phyloP scores from a whole-genome alignment of 148 eudicot species.

The Cornus controversa region DNA sequence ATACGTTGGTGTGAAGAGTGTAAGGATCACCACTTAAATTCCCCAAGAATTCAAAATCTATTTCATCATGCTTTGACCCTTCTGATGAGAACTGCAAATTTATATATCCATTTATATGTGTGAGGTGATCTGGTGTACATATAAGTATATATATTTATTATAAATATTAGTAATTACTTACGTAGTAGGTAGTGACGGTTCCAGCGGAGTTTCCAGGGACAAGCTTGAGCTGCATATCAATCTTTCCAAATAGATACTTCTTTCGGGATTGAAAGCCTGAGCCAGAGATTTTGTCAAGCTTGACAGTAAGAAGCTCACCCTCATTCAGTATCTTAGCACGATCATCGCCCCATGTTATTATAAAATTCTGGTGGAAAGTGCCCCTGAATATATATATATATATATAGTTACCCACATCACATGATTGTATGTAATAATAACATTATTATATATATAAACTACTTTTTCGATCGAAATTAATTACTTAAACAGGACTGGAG shows the following conservation, averaged over 20 bases:
- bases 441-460: no score
- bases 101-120: no score
- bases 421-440: no score
- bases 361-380: conserved; percentile 12
- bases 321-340: conserved; percentile 15
- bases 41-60: not conserved
- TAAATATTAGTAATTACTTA: not conserved
- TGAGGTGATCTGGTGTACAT: no score
- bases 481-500: no score
- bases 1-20: not conserved
- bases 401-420: no score
- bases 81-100: not conserved
- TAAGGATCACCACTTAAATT: not conserved
- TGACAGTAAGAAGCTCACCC: conserved; percentile 5
- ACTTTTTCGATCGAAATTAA: no score
- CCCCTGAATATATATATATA: not conserved
- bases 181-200: conserved; percentile 37
- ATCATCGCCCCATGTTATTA: conserved; percentile 28
- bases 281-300: conserved; percentile 12
- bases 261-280: conserved; percentile 30
- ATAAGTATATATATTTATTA: no score
- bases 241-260: conserved; percentile 27
- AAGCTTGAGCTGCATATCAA: conserved; percentile 35
- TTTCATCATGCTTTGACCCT: not conserved
- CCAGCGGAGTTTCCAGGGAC: conserved; percentile 38